Evolutionary conservation across 192 early-diverging fungal species (phyloP).

Genomic region (Coemansia sp.): DNA sequence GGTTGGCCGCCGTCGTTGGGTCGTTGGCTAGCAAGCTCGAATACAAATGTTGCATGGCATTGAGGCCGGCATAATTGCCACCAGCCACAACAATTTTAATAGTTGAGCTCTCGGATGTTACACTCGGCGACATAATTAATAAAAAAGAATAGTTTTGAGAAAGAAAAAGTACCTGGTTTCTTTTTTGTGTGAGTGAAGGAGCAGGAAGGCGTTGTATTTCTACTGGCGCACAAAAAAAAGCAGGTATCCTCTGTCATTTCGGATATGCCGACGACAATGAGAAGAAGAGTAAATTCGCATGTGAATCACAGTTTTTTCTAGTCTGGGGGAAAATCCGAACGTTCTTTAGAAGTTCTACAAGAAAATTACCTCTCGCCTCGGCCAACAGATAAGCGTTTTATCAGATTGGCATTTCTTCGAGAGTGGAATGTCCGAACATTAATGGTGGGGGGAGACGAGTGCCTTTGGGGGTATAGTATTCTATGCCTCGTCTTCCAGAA

Average conservation of each 20-base stretch:
- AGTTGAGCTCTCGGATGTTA: neutral
- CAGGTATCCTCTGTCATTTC: neutral
- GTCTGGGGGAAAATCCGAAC: neutral
- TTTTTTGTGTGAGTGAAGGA: neutral
- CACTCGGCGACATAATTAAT: neutral
- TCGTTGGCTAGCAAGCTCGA: conserved; percentile 24
- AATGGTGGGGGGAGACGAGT: neutral
- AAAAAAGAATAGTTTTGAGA: neutral
- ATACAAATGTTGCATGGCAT: conserved; percentile 32
- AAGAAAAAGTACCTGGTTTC: neutral
- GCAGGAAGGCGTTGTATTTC: neutral
- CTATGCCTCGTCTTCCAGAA: neutral
- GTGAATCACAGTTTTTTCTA: neutral
- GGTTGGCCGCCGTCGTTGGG: neutral
- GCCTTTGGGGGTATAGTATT: neutral
- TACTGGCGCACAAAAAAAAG: conserved; percentile 1
- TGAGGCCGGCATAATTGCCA: conserved; percentile 50
- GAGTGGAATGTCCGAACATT: conserved; percentile 1
- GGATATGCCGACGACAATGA: neutral
- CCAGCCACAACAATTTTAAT: conserved; percentile 39
- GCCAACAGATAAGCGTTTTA: conserved; percentile 14
- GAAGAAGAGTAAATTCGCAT: neutral
- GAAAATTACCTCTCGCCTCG: neutral
- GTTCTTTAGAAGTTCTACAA: neutral
- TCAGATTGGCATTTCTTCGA: neutral